Conservation (phyloP, 345 rosid species). For the Laguncularia racemosa region DNA sequence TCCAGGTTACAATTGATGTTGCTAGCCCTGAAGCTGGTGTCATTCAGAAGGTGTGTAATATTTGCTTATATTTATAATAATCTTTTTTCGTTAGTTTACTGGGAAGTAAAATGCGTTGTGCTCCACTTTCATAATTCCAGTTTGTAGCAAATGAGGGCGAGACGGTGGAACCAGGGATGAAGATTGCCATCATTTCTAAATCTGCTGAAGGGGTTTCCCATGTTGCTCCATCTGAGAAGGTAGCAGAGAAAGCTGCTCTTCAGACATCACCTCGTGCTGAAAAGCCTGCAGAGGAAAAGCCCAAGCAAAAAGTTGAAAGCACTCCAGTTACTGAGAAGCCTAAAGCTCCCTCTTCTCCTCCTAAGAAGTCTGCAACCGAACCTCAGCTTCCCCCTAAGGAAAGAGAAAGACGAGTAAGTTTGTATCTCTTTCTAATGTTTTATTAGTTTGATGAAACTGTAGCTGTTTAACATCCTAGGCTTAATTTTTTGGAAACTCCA, state of each 20-base stretch:
- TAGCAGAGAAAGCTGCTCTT: slow-evolving; percentile 39
- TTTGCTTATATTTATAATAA: background rate
- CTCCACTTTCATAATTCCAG: slow-evolving; percentile 17
- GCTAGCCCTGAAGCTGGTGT: slow-evolving; percentile 84
- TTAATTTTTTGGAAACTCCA: background rate
- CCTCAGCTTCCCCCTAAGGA: slow-evolving; percentile 99
- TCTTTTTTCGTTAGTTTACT: background rate
- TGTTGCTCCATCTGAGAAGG: slow-evolving; percentile 73
- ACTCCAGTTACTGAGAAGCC: slow-evolving; percentile 35
- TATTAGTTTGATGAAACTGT: background rate
- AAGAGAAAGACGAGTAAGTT: slow-evolving; percentile 86
- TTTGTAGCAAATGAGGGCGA: slow-evolving; percentile 91
- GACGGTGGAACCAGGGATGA: slow-evolving; percentile 89
- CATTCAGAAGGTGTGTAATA: slow-evolving; percentile 11
- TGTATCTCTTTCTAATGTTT: slow-evolving; percentile 1
- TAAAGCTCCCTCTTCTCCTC: slow-evolving; percentile 46
- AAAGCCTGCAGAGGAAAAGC: slow-evolving; percentile 25
- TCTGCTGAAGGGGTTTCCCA: slow-evolving; percentile 76
- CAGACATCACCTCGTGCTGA: slow-evolving; percentile 34
- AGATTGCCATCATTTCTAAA: slow-evolving; percentile 75
- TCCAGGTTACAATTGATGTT: slow-evolving; percentile 79
- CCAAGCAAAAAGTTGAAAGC: slow-evolving; percentile 41
- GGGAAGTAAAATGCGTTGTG: background rate
- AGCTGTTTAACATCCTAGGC: background rate
- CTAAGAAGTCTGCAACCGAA: slow-evolving; percentile 63